These are phyloP conservation scores for Diaporthe ampelina DNA, from an alignment of 2,329 filamentous ascomycete genomes.

Conservation along the genomic window DNA sequence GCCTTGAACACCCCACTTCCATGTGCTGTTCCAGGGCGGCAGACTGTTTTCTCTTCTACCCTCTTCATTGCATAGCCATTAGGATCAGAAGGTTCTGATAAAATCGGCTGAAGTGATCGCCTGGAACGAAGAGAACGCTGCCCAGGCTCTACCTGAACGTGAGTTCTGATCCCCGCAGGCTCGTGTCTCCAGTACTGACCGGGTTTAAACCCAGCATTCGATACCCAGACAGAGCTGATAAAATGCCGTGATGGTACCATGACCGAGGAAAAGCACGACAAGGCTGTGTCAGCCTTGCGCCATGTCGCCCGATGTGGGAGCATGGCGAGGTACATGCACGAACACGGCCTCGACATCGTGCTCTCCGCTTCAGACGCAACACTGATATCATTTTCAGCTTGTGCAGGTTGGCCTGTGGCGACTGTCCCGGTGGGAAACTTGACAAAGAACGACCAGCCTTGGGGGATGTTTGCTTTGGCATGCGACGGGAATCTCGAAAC, in stretches of 20 bases:
- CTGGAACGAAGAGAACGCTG: conserved; percentile 45
- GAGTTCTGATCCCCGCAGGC: conserved; percentile 17
- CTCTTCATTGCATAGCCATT: neutral
- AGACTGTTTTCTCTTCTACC: neutral
- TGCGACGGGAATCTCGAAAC: conserved; percentile 42
- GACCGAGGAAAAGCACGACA: conserved; percentile 35
- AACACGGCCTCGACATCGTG: conserved; percentile 43
- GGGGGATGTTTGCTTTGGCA: conserved; percentile 47
- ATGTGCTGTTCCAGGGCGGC: neutral
- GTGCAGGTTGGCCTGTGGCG: conserved; percentile 47
- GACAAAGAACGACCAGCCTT: conserved; percentile 46
- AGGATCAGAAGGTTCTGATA: neutral
- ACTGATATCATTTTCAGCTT: conserved; percentile 42
- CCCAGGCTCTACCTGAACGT: conserved; percentile 43
- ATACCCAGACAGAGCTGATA: conserved; percentile 41
- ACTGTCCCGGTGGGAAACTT: conserved; percentile 47
- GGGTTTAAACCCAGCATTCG: conserved; percentile 26
- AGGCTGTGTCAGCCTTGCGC: conserved; percentile 34
- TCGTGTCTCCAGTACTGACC: neutral
- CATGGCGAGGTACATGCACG: conserved; percentile 39
- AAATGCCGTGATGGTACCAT: conserved; percentile 39
- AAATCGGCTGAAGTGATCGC: conserved; percentile 39
- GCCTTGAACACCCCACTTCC: neutral
- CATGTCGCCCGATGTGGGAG: conserved; percentile 37
- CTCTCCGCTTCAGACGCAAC: conserved; percentile 44